Evolutionary conservation across 345 rosid species (phyloP), one percentile per base, ranked within the genome.

Genomic region (Fremontodendron californicum): DNA sequence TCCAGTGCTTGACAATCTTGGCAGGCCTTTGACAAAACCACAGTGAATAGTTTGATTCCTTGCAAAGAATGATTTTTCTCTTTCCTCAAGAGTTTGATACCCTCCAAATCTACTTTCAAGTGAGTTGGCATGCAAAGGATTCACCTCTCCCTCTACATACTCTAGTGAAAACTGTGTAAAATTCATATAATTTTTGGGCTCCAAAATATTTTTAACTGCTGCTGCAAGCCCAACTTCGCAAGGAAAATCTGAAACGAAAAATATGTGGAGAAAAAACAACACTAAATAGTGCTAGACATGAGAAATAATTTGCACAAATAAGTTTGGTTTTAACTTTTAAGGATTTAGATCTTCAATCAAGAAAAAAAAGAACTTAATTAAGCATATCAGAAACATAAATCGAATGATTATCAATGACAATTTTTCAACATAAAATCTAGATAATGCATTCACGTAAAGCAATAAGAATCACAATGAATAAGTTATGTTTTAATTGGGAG

Each of bases 41-140:
- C 98, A 93, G 77, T 90, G 93, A 75, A 94, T 77, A 33, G 90
- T 89, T 80, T 94, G 97, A 78, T 88, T 84, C 66, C 27, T 71
- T 10, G 92, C 95, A 77, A 80, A 55, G 82, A 86, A 94, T 76
- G 98, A 85, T 64, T 82, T 84, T 81, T 93, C 95, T 75, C 98
- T 88, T 88, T 93, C 94, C 71, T 80, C 66, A 21, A 91, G 89
- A 43, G 89, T 90, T 75, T 90, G 99, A 67, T 90, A 91, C 19
- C 99, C 99, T 70, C 97, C 98, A 84, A 95, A 95, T 79, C 88
- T 87, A 84, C 88, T 88, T 60, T 82, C 61, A 81, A 54, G 77
- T 51, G 73, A 74, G 65, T 74, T 79, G 57, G 46, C 70, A 18
- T 79, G 80, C 55, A 65, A 51, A 62, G 77, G 78, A 75, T 79